phyloP scores from a whole-genome alignment of 2,329 filamentous ascomycete species.

The Sporothrix dimorphospora region DNA sequence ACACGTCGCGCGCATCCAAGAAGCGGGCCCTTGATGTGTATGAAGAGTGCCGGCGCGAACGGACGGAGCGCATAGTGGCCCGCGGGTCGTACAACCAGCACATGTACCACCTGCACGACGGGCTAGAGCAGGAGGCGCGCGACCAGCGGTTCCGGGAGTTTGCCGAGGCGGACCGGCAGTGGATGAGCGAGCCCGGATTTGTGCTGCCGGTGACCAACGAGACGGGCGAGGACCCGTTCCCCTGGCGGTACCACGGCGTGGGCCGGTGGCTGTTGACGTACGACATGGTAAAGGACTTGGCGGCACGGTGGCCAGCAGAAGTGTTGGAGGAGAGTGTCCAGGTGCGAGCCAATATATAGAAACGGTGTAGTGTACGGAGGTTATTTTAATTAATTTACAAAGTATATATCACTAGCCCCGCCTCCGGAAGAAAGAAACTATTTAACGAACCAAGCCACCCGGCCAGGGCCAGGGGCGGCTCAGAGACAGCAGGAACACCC shows the following conservation, averaged over 20 bases:
- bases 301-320: constrained; percentile 18
- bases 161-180: constrained; percentile 24
- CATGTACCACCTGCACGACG: constrained; percentile 34
- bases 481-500: too few relatives aligned
- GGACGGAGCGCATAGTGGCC: constrained; percentile 30
- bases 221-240: constrained; percentile 32
- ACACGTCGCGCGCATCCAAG: constrained; percentile 22
- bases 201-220: constrained; percentile 22
- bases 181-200: constrained; percentile 17
- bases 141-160: constrained; percentile 26
- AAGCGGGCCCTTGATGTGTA: constrained; percentile 29
- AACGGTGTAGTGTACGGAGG: too few relatives aligned
- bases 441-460: too few relatives aligned
- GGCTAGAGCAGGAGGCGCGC: constrained; percentile 29
- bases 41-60: constrained; percentile 30
- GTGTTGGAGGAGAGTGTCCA: neutral
- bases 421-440: too few relatives aligned
- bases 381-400: too few relatives aligned
- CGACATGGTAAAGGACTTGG: constrained; percentile 33
- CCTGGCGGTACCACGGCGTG: constrained; percentile 33
- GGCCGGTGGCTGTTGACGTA: constrained; percentile 33
- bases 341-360: constrained; percentile 20
- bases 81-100: constrained; percentile 33
- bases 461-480: too few relatives aligned
- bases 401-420: too few relatives aligned